Percentiles rank a stretch among this genome's conserved stretches.
Conservation (phyloP, 2,329 filamentous ascomycete species). For the Acrodontium crateriforme region DNA sequence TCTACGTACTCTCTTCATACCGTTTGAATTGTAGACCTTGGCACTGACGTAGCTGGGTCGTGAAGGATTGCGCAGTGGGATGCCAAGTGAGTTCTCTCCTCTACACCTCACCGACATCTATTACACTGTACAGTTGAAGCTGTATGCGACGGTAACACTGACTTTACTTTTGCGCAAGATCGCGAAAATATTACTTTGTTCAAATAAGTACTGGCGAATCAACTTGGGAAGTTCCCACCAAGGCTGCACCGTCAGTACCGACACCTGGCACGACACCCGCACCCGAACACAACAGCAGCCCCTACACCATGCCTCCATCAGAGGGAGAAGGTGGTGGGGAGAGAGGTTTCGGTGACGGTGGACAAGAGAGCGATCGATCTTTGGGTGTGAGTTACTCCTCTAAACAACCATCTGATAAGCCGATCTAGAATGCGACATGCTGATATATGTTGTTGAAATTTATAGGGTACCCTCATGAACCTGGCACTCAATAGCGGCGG, state of each 20-base stretch:
- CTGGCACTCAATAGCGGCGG: conserved; percentile 12
- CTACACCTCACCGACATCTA: not conserved
- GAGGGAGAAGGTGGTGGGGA: conserved; percentile 9
- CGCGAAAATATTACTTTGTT: conserved; percentile 29
- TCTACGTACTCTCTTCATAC: not conserved
- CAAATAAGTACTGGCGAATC: conserved; percentile 28
- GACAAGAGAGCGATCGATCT: conserved; percentile 17
- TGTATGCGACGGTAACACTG: conserved; percentile 4
- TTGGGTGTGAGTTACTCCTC: conserved; percentile 15
- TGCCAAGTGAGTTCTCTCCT: conserved; percentile 20
- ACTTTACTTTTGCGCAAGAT: conserved; percentile 15
- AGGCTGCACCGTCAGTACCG: conserved; percentile 25
- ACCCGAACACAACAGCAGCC: conserved; percentile 18
- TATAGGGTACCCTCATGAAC: conserved; percentile 14
- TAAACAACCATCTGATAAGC: no score
- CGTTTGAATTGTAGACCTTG: conserved; percentile 11
- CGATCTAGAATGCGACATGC: no score
- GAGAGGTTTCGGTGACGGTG: conserved; percentile 11
- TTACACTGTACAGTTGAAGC: not conserved
- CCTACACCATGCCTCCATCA: conserved; percentile 20
- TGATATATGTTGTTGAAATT: no score
- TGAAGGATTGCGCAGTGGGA: conserved; percentile 29
- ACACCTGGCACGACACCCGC: conserved; percentile 25
- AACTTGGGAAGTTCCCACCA: conserved; percentile 27
- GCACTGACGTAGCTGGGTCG: conserved; percentile 20